Percentiles rank a stretch among this genome's conserved stretches.
These are phyloP conservation scores for Aegilops speltoides DNA, from an alignment of 176 grass and related monocot genomes.

Conservation along the genomic window DNA sequence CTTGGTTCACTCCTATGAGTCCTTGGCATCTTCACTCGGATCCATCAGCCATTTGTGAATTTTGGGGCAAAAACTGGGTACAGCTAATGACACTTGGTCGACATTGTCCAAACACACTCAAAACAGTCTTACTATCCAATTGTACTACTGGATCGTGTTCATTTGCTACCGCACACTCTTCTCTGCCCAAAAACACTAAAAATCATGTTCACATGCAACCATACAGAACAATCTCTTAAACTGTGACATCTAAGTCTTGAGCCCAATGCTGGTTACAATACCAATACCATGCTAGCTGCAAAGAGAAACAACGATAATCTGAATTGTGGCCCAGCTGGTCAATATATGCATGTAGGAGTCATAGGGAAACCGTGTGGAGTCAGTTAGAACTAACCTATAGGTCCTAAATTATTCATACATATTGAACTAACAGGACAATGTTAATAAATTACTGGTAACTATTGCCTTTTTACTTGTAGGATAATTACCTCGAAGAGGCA, in stretches of 20 bases:
- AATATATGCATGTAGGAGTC: background rate
- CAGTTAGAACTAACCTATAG: constrained; percentile 5
- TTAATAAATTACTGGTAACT: constrained; percentile 11
- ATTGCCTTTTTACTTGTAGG: constrained; percentile 43
- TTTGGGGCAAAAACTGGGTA: background rate
- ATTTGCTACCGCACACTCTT: background rate
- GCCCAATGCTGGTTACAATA: background rate
- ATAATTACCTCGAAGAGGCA: constrained; percentile 98
- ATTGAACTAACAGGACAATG: background rate
- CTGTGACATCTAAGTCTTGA: background rate
- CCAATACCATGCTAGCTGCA: background rate
- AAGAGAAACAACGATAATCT: background rate
- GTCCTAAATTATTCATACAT: background rate
- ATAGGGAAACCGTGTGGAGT: background rate
- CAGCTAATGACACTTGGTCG: background rate
- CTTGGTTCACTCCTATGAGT: background rate
- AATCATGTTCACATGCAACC: background rate
- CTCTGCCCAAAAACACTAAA: background rate
- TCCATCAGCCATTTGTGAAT: background rate
- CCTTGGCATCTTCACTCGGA: background rate
- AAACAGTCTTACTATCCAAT: background rate
- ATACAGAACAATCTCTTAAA: background rate
- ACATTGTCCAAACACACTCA: background rate
- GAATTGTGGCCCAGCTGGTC: background rate
- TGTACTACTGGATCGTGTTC: background rate